These are phyloP conservation scores for Besnoitia besnoiti DNA, from an alignment of 169 alveolate species.

Conservation along the genomic window DNA sequence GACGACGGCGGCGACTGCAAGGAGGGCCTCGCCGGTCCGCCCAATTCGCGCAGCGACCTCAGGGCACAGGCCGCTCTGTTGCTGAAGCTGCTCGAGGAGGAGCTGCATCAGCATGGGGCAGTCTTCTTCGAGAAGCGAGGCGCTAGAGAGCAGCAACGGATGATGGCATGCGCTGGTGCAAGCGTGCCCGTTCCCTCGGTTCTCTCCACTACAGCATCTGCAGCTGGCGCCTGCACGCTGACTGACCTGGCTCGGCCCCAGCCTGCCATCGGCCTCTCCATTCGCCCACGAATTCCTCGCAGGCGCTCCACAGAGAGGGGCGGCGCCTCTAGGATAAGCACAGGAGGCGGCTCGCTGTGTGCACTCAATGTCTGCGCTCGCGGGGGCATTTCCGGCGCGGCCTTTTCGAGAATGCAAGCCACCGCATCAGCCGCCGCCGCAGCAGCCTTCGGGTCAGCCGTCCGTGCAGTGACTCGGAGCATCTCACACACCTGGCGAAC, in stretches of 20 bases:
- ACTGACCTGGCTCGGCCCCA: background rate
- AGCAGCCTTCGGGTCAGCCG: slow-evolving; percentile 23
- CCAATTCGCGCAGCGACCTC: background rate
- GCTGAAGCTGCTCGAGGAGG: slow-evolving; percentile 40
- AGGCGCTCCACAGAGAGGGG: no score
- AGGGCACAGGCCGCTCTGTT: background rate
- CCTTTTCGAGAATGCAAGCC: background rate
- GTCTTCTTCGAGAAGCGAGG: slow-evolving; percentile 55
- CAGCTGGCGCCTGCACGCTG: slow-evolving; percentile 8
- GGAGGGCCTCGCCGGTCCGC: background rate
- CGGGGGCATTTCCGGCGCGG: background rate
- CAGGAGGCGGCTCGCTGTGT: background rate
- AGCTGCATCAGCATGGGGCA: slow-evolving; percentile 47
- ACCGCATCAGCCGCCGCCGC: slow-evolving; percentile 46
- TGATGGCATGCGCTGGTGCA: slow-evolving; percentile 48
- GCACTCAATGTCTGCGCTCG: background rate
- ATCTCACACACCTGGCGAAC: background rate
- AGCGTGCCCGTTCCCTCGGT: slow-evolving; percentile 34
- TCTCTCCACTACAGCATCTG: slow-evolving; percentile 53
- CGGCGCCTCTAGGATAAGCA: background rate
- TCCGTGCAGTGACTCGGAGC: background rate
- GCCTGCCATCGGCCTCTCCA: background rate
- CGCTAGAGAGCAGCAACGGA: slow-evolving; percentile 30
- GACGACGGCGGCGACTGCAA: slow-evolving; percentile 4
- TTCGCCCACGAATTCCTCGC: background rate